Conservation (phyloP, 352 stramenopile species). For the Globisporangium nodosum region DNA sequence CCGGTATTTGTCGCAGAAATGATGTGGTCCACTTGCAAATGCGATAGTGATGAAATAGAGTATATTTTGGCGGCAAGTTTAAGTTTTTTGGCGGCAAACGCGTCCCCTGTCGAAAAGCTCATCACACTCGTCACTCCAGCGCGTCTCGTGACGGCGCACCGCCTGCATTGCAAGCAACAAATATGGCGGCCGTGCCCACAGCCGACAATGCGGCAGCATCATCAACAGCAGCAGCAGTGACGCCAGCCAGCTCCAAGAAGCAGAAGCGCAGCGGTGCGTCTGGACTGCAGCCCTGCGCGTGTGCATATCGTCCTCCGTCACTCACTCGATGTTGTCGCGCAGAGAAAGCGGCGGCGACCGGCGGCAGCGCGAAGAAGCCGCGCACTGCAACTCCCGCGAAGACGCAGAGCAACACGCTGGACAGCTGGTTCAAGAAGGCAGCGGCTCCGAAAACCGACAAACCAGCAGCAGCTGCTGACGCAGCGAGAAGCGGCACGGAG, state of each 20-base stretch:
- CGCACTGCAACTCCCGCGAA: constrained; percentile 11
- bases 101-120: neutral
- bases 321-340: neutral
- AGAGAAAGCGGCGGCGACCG: constrained; percentile 4
- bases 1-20: neutral
- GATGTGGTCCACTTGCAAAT: neutral
- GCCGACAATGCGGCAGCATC: neutral
- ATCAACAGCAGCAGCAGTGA: neutral
- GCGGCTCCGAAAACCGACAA: constrained; percentile 11
- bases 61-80: neutral
- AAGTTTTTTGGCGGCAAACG: neutral
- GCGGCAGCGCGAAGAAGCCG: constrained; percentile 8
- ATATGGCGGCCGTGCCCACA: constrained; percentile 1
- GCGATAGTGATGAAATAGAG: neutral
- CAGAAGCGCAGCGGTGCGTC: constrained; percentile 9
- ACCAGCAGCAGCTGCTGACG: constrained; percentile 1
- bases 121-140: neutral
- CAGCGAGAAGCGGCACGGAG: neutral
- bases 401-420: constrained; percentile 42
- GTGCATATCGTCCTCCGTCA: too few species aligned
- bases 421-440: constrained; percentile 52
- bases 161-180: too few species aligned
- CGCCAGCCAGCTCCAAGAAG: constrained; percentile 8
- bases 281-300: neutral
- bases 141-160: neutral